These are phyloP conservation scores for Theobroma cacao DNA, from an alignment of 345 rosid species.

Conservation along the genomic window DNA sequence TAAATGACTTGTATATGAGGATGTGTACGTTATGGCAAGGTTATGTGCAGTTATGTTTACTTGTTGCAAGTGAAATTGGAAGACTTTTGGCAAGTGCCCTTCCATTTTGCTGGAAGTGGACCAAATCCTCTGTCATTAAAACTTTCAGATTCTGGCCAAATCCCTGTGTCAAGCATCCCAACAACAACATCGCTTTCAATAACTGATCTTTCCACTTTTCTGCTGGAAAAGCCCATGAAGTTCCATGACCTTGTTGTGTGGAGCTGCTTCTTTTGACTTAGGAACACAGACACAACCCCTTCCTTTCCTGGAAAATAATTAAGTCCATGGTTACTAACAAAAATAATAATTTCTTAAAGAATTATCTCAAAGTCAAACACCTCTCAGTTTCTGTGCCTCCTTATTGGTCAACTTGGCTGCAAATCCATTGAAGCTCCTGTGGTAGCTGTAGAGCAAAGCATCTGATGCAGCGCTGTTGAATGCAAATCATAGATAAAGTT, in stretches of 20 bases:
- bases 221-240: conserved; percentile 44
- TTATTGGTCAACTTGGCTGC: conserved; percentile 41
- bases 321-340: neutral
- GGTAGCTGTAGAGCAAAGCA: conserved; percentile 39
- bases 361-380: conserved; percentile 8
- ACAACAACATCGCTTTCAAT: conserved; percentile 37
- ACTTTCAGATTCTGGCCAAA: conserved; percentile 51
- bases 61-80: conserved; percentile 57
- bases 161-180: conserved; percentile 54
- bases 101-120: conserved; percentile 50
- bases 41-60: conserved; percentile 20
- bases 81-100: conserved; percentile 40
- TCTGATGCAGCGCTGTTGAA: conserved; percentile 35
- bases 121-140: conserved; percentile 40
- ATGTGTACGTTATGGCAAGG: neutral
- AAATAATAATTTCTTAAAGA: neutral
- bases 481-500: neutral
- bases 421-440: conserved; percentile 56
- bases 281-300: conserved; percentile 55
- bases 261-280: conserved; percentile 38
- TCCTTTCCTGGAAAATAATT: conserved; percentile 32
- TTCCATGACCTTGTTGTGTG: conserved; percentile 63
- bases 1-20: neutral
- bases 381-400: conserved; percentile 31
- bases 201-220: conserved; percentile 26